Base-by-base conservation (phyloP, 176 grass and related monocot species). In the Zea luxurians region DNA sequence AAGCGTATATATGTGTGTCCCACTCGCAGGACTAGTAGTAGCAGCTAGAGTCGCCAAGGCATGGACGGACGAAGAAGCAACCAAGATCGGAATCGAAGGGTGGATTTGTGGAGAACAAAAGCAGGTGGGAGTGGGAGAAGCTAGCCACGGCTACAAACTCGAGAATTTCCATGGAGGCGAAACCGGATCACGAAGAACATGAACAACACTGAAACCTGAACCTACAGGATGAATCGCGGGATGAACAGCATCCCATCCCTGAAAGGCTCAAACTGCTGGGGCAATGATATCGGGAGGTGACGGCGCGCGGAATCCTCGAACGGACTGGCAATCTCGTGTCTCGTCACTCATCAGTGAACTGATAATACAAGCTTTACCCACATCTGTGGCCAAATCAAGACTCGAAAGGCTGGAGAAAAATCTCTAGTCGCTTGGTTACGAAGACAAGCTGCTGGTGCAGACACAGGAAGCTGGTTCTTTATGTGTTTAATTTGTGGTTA, bases 401-500 rank as follows among this genome's bases (percentile, higher is more conserved):
- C 8, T 15, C 7, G 27, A 2, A 45, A 68, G 10, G 41, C 17
- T 46, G 3, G 44, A 70, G 44, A 70, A 9, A 8, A 9, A 8
- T 35, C 34, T 72, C 47, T 71, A 5, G 68, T 71, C 52, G 47
- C 68, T 53, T 72, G n/a, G 34, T 17, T 74, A 21, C 76, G 35
- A 54, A 78, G 76, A 6, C 37, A 78, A 41, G 46, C 61, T 7
- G 21, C 6, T 36, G 48, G 61, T 49, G 75, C 61, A 17, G 21
- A 48, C 21, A 21, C 58, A 4, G 13, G 16, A 27, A 27, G 27
- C 0, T 27, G 27, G 27, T 27, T 27, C 27, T 27, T 27, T 27
- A 27, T 27, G 27, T 27, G 27, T 27, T 27, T 27, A 27, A 27
- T 27, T 27, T 27, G 27, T 27, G 27, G 27, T 27, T 27, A 13